Conservation (phyloP, 805 yeast genomes). For the Suhomyces vadensis region DNA sequence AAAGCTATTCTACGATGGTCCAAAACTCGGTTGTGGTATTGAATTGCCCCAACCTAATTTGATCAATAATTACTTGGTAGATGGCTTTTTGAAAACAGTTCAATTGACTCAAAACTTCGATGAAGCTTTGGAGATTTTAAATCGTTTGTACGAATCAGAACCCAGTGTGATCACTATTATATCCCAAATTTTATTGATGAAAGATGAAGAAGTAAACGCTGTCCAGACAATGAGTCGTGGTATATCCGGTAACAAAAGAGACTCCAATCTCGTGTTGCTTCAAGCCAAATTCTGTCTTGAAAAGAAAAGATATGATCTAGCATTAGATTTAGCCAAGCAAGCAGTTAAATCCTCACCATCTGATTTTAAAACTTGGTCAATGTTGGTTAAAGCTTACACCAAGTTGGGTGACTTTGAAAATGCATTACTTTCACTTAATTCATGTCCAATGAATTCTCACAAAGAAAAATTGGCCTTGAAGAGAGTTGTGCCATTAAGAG, state of each 20-base stretch:
- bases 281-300: conserved; percentile 60
- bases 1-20: conserved; percentile 63
- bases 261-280: conserved; percentile 52
- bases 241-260: conserved; percentile 50
- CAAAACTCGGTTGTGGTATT: conserved; percentile 61
- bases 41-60: conserved; percentile 69
- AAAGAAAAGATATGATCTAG: conserved; percentile 55
- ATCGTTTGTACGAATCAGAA: conserved; percentile 51
- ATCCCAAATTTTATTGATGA: conserved; percentile 52
- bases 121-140: conserved; percentile 59
- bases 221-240: conserved; percentile 53
- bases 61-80: conserved; percentile 68
- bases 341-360: conserved; percentile 76
- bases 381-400: conserved; percentile 63
- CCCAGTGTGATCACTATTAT: conserved; percentile 59
- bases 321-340: conserved; percentile 57
- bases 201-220: conserved; percentile 62
- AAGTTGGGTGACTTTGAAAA: conserved; percentile 65
- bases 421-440: conserved; percentile 69
- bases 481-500: conserved; percentile 55
- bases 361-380: conserved; percentile 72
- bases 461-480: conserved; percentile 65
- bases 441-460: conserved; percentile 79
- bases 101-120: conserved; percentile 65
- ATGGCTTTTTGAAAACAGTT: conserved; percentile 66